Conservation (phyloP, 192 early-diverging fungal species). For the Backusella westeae region DNA sequence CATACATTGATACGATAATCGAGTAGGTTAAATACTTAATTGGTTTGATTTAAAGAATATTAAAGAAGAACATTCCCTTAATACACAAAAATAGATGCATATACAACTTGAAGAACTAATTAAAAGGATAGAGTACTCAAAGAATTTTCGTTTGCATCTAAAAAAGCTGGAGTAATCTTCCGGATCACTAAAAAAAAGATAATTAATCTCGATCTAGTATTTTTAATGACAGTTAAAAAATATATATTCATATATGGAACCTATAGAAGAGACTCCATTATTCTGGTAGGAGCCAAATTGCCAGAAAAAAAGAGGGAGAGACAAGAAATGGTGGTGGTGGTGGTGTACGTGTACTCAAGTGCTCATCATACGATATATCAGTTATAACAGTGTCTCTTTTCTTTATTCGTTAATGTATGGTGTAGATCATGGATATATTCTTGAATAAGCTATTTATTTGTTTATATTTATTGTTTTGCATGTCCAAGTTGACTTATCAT, state of each 20-base stretch:
- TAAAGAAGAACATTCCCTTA: not conserved
- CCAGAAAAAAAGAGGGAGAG: not conserved
- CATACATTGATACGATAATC: not conserved
- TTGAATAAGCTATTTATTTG: not conserved
- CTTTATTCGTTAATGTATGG: not conserved
- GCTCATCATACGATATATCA: not conserved
- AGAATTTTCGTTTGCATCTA: not conserved
- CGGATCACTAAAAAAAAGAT: not conserved
- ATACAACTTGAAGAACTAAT: not conserved
- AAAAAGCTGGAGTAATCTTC: not conserved
- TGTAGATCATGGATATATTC: not conserved
- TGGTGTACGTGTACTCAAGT: not conserved
- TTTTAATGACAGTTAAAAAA: not conserved
- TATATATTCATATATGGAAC: not conserved
- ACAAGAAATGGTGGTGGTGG: not conserved
- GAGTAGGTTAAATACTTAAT: not conserved
- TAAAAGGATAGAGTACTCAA: not conserved
- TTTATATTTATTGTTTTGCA: conserved; percentile 3
- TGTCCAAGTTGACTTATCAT: not conserved
- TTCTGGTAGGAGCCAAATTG: not conserved
- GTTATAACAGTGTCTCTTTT: not conserved
- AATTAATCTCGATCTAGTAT: not conserved
- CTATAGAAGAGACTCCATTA: not conserved
- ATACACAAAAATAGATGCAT: not conserved
- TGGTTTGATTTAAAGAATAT: not conserved